Evolutionary conservation across 2,329 filamentous ascomycete species (phyloP).

Genomic region (Nigrograna mackinnonii): DNA sequence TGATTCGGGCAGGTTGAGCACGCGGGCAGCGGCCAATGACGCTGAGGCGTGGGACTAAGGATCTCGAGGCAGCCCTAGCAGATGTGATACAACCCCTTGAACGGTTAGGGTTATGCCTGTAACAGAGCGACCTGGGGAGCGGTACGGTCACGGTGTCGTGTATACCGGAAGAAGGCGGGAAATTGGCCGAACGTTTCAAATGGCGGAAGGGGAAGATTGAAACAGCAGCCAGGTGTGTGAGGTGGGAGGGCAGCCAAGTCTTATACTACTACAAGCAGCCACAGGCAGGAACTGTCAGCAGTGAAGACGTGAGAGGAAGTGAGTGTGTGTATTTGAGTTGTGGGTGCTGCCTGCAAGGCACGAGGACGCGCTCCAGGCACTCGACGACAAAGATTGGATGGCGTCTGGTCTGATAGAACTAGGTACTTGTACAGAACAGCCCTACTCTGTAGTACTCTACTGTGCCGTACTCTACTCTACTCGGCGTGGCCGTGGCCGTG

Average conservation of each 20-base stretch:
- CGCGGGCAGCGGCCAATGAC: constrained; percentile 11
- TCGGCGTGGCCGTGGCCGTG: too few relatives aligned
- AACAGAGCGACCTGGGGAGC: not conserved
- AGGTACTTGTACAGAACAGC: too few relatives aligned
- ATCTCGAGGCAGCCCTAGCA: constrained; percentile 12
- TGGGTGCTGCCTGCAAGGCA: constrained; percentile 12
- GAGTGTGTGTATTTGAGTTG: not conserved
- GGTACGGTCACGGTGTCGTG: constrained; percentile 2
- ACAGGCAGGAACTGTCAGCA: too few relatives aligned
- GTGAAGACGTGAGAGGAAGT: too few relatives aligned
- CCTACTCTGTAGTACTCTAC: too few relatives aligned
- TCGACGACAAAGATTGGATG: not conserved
- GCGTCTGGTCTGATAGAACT: not conserved
- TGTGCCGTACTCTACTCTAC: too few relatives aligned
- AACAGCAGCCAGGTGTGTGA: constrained; percentile 9
- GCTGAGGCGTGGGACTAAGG: constrained; percentile 10
- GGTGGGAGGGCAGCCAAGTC: constrained; percentile 7
- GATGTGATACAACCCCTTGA: constrained; percentile 17
- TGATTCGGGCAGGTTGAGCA: constrained; percentile 11
- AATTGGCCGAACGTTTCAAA: constrained; percentile 20
- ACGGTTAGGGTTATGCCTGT: constrained; percentile 17
- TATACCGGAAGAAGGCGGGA: constrained; percentile 7
- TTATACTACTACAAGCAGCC: too few relatives aligned
- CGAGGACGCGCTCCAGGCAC: not conserved
- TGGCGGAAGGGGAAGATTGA: constrained; percentile 4